Base-by-base conservation (phyloP, 176 grass and related monocot genomes). In the Aegilops tauschii region DNA sequence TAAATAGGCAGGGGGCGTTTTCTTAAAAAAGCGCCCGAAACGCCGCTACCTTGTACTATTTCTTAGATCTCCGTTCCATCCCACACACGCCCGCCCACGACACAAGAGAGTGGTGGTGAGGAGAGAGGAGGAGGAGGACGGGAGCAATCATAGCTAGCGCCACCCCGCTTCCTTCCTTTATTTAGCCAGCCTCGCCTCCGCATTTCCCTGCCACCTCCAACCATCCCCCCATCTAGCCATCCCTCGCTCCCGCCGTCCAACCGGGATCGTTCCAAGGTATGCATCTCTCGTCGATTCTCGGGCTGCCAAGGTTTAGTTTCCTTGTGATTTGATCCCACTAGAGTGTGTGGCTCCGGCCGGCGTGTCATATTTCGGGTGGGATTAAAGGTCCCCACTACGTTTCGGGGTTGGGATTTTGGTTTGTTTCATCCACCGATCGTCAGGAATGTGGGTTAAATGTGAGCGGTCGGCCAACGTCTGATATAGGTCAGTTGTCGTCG, bases 181-280 rank as follows among this genome's bases (percentile, higher is more conserved):
- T 36, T 75, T 82, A 84, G 71, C 70, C 50, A 50, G 12, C 52
- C 1, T 86, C 63, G 64, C 63, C 84, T 59, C 84, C 65, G 77
- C 85, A 66, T 73, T 82, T 73, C 12, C 71, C 20, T 75, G 77
- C 78, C 78, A 66, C 68, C 77, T 72, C 68, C 28, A 63, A 52
- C 68, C 39, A 63, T 52, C 78, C 54, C 6, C n/a, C 54, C 49
- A 13, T 76, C 73, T 14, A 27, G 14, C 39, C 70, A 36, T 27
- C 70, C 23, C 35, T 18, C 17, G 17, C 23, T 2, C 29, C 5
- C 69, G 39, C 10, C n/a, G 11, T 2, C 27, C 69, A 16, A 28
- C 45, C 40, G 25, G 28, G 27, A 79, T 52, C 73, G 28, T 37
- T 34, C 23, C 78, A 12, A 69, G 25, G 12, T 75, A 63, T 11